A percentile compares a stretch with the other conserved stretches of the same genome.
Evolutionary conservation across 805 yeast species (phyloP).

Genomic region (Lachancea sp.): DNA sequence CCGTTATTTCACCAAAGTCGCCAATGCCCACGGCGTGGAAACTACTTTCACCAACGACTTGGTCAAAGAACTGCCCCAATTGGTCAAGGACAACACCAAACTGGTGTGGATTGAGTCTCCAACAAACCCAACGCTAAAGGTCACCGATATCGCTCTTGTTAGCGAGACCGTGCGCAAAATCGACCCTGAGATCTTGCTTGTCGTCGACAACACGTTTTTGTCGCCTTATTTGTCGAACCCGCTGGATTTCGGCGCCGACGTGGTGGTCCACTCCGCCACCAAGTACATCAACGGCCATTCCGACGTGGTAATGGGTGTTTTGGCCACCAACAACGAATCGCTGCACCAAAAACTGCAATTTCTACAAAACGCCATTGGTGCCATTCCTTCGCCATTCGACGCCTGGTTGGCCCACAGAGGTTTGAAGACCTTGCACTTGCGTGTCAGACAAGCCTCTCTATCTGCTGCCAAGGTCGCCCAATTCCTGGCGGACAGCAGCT

Average conservation of each 20-base stretch:
- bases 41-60: constrained; percentile 63
- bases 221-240: constrained; percentile 87
- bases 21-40: constrained; percentile 67
- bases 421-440: constrained; percentile 75
- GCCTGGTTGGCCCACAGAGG: constrained; percentile 93
- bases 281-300: constrained; percentile 91
- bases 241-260: constrained; percentile 73
- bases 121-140: constrained; percentile 76
- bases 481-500: constrained; percentile 43
- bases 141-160: constrained; percentile 67
- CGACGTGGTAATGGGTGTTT: constrained; percentile 82
- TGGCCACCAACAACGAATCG: constrained; percentile 58
- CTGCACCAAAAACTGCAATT: constrained; percentile 62
- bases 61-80: constrained; percentile 47
- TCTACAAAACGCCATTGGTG: constrained; percentile 83
- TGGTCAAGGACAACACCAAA: constrained; percentile 56
- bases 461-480: constrained; percentile 68
- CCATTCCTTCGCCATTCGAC: constrained; percentile 85
- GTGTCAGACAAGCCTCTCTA: constrained; percentile 62
- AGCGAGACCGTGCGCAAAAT: constrained; percentile 47
- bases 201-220: constrained; percentile 83
- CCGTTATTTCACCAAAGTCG: constrained; percentile 83
- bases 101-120: constrained; percentile 88
- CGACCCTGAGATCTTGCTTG: constrained; percentile 51
- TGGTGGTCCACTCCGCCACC: constrained; percentile 84